These are phyloP conservation scores for Astrocystis sublimbata DNA, from an alignment of 495 filamentous ascomycete genomes.

Conservation along the genomic window DNA sequence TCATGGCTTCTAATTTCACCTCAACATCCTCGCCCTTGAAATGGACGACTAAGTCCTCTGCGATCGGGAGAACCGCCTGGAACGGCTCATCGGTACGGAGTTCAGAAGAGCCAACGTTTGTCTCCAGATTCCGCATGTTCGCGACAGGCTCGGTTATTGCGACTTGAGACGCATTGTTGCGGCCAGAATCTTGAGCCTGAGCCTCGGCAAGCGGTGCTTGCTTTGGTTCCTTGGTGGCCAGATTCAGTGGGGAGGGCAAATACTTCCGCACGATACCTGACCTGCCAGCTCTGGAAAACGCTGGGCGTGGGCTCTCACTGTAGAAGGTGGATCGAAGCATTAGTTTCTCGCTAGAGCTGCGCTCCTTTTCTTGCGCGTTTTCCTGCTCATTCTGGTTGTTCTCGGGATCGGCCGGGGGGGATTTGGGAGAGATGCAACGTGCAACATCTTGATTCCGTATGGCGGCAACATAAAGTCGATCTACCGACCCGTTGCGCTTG, in stretches of 20 bases:
- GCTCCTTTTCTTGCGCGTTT: not conserved
- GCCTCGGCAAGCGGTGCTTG: conserved; percentile 21
- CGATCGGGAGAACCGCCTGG: conserved; percentile 40
- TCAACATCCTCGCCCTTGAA: conserved; percentile 35
- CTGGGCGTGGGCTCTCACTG: conserved; percentile 22
- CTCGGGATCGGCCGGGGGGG: not conserved
- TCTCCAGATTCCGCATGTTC: not conserved
- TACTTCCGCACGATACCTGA: conserved; percentile 20
- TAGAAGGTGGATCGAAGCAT: conserved; percentile 21
- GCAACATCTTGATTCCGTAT: conserved; percentile 30
- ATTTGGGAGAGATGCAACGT: conserved; percentile 17
- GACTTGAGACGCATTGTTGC: conserved; percentile 17
- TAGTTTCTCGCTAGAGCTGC: not conserved
- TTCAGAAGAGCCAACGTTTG: not conserved
- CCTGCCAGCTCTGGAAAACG: conserved; percentile 22
- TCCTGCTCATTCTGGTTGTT: not conserved
- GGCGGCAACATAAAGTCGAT: conserved; percentile 27
- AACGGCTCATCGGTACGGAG: conserved; percentile 19
- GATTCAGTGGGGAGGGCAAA: conserved; percentile 23
- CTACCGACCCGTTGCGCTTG: conserved; percentile 26
- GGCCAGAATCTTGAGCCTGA: conserved; percentile 17
- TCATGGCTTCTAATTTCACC: conserved; percentile 30
- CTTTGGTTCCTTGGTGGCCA: conserved; percentile 5
- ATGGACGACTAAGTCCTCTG: conserved; percentile 45
- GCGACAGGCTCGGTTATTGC: conserved; percentile 14